Percentiles rank a stretch among this genome's conserved stretches.
These are phyloP conservation scores for Clausena lansium DNA, from an alignment of 345 rosid genomes.

Conservation along the genomic window DNA sequence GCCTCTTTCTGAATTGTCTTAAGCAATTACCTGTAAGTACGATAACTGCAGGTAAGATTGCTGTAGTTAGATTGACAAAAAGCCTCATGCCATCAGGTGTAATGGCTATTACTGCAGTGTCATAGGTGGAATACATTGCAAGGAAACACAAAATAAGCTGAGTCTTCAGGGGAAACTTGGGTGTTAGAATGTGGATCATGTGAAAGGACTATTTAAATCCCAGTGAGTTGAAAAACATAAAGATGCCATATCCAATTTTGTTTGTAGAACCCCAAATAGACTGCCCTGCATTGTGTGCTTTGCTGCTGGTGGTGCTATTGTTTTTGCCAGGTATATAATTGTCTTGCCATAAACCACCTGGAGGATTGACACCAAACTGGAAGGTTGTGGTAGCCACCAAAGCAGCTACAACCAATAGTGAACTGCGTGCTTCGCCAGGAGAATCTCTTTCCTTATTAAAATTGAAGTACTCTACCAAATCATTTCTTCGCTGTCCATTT, in stretches of 20 bases:
- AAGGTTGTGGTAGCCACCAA: constrained; percentile 59
- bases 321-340: not conserved
- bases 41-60: constrained; percentile 22
- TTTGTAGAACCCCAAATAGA: constrained; percentile 37
- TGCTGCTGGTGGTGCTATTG: constrained; percentile 13
- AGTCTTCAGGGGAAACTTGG: constrained; percentile 45
- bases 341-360: constrained; percentile 61
- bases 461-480: constrained; percentile 46
- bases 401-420: constrained; percentile 42
- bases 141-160: constrained; percentile 47
- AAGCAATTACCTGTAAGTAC: not conserved
- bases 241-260: constrained; percentile 22
- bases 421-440: constrained; percentile 28
- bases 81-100: constrained; percentile 28
- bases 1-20: not conserved
- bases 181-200: constrained; percentile 42
- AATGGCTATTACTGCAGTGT: constrained; percentile 28
- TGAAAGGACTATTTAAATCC: constrained; percentile 45
- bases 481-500: constrained; percentile 15
- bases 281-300: constrained; percentile 32
- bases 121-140: constrained; percentile 33
- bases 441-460: constrained; percentile 57
- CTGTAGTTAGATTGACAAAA: constrained; percentile 21
- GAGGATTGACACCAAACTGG: constrained; percentile 46
- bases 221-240: constrained; percentile 45